These are phyloP conservation scores for Nicotiana benthamiana DNA, from an alignment of 257 asterid species.

Conservation along the genomic window DNA sequence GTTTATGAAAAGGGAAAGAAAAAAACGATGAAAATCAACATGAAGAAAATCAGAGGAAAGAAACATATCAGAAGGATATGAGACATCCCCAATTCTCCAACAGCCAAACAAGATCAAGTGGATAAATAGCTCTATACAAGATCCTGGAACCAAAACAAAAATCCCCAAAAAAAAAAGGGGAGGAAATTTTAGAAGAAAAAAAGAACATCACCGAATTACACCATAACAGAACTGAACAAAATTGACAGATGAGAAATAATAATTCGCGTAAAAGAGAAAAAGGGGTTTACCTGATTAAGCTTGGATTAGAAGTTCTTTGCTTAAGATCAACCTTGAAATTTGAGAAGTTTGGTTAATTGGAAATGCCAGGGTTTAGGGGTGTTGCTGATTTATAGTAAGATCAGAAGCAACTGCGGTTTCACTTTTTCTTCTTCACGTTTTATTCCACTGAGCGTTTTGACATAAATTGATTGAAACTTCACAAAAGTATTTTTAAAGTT, in stretches of 20 bases:
- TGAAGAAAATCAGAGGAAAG: slow-evolving; percentile 32
- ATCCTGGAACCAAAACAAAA: slow-evolving; percentile 27
- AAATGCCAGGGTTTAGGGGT: too few relatives aligned
- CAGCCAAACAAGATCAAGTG: slow-evolving; percentile 29
- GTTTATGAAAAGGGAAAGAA: not conserved
- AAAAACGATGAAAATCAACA: not conserved
- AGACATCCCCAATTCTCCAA: slow-evolving; percentile 55
- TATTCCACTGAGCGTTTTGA: too few relatives aligned
- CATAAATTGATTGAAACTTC: too few relatives aligned
- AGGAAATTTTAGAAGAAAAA: not conserved
- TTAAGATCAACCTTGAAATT: too few relatives aligned
- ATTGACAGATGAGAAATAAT: not conserved
- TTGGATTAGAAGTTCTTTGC: too few relatives aligned
- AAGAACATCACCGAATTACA: not conserved
- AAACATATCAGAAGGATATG: slow-evolving; percentile 76
- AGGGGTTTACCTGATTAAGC: too few relatives aligned
- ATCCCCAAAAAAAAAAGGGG: not conserved
- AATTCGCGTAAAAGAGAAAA: too few relatives aligned
- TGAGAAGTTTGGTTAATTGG: too few relatives aligned
- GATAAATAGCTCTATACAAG: slow-evolving; percentile 21
- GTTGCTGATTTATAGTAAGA: too few relatives aligned
- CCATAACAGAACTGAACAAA: not conserved
- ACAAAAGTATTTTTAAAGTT: too few relatives aligned
- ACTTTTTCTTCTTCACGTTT: too few relatives aligned
- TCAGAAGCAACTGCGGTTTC: too few relatives aligned